Evolutionary conservation across 1,139 yeast genomes (phyloP).

Genomic region (Pichia sp.): DNA sequence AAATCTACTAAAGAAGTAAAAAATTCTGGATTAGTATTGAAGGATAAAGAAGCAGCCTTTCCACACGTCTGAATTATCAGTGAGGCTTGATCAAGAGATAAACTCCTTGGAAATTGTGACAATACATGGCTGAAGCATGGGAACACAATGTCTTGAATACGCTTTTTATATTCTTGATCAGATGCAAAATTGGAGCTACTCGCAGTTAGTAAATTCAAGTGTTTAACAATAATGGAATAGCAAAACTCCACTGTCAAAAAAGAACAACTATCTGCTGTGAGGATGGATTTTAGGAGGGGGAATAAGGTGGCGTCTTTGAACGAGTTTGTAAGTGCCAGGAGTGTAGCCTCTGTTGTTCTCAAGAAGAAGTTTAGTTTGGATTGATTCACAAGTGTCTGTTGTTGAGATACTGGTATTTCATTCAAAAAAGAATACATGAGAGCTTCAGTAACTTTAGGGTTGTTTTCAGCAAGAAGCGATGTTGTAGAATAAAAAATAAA

Average conservation of each 20-base stretch:
- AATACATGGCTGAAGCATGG: slow-evolving; percentile 16
- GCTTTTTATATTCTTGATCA: slow-evolving; percentile 19
- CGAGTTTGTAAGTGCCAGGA: slow-evolving; percentile 23
- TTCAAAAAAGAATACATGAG: slow-evolving; percentile 42
- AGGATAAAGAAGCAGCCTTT: neutral
- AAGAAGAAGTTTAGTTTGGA: slow-evolving; percentile 55
- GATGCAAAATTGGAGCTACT: neutral
- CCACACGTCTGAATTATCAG: slow-evolving; percentile 11
- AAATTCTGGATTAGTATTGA: neutral
- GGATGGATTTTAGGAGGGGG: slow-evolving; percentile 43
- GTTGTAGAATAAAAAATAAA: slow-evolving; percentile 55
- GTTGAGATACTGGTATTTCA: slow-evolving; percentile 29
- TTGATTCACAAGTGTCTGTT: slow-evolving; percentile 37
- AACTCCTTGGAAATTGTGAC: slow-evolving; percentile 53
- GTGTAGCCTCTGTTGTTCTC: slow-evolving; percentile 55
- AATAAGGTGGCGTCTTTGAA: slow-evolving; percentile 33
- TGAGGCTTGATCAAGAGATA: slow-evolving; percentile 50
- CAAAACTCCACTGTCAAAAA: slow-evolving; percentile 51
- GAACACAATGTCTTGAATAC: slow-evolving; percentile 12
- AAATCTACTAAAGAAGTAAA: slow-evolving; percentile 11
- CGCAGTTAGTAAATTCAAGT: neutral
- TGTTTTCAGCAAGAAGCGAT: slow-evolving; percentile 42
- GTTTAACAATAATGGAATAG: slow-evolving; percentile 61
- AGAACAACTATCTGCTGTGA: slow-evolving; percentile 28
- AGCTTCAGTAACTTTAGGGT: slow-evolving; percentile 35